phyloP scores from a whole-genome alignment of 2,329 filamentous ascomycete species.

The Aspergillus japonicus region DNA sequence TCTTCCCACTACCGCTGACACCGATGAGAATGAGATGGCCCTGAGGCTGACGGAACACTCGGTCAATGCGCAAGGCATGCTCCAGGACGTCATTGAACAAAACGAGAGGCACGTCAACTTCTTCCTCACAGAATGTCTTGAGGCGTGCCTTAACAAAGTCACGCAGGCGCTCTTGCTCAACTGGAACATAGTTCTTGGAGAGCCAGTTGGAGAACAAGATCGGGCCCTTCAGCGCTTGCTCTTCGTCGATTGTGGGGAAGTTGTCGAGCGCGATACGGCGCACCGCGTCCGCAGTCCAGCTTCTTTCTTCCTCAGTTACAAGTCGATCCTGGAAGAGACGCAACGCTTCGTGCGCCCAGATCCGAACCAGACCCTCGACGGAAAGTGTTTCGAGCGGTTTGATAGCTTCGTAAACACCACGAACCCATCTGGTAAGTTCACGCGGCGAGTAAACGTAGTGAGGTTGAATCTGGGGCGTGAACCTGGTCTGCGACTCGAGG shows the following conservation, averaged over 20 bases:
- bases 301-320: slow-evolving; percentile 87
- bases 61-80: slow-evolving; percentile 95
- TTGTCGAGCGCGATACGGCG: slow-evolving; percentile 81
- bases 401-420: slow-evolving; percentile 96
- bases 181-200: slow-evolving; percentile 96
- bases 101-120: slow-evolving; percentile 96
- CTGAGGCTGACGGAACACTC: slow-evolving; percentile 97
- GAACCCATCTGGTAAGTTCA: slow-evolving; percentile 96
- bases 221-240: slow-evolving; percentile 82
- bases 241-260: slow-evolving; percentile 94
- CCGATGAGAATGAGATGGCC: slow-evolving; percentile 97
- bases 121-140: slow-evolving; percentile 98
- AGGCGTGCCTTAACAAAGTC: slow-evolving; percentile 97
- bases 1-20: slow-evolving; percentile 98
- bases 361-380: slow-evolving; percentile 87
- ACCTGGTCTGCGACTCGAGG: slow-evolving; percentile 86
- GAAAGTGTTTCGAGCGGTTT: slow-evolving; percentile 83
- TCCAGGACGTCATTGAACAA: slow-evolving; percentile 99
- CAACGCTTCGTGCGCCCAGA: slow-evolving; percentile 97
- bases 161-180: slow-evolving; percentile 89
- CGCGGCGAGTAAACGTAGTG: slow-evolving; percentile 99
- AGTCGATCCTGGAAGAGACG: slow-evolving; percentile 96
- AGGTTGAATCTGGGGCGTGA: slow-evolving; percentile 94
- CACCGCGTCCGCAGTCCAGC: slow-evolving; percentile 91
- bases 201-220: slow-evolving; percentile 99